phyloP scores from a whole-genome alignment of 768 basidiomycete genomes.

The Trametes coccinea region DNA sequence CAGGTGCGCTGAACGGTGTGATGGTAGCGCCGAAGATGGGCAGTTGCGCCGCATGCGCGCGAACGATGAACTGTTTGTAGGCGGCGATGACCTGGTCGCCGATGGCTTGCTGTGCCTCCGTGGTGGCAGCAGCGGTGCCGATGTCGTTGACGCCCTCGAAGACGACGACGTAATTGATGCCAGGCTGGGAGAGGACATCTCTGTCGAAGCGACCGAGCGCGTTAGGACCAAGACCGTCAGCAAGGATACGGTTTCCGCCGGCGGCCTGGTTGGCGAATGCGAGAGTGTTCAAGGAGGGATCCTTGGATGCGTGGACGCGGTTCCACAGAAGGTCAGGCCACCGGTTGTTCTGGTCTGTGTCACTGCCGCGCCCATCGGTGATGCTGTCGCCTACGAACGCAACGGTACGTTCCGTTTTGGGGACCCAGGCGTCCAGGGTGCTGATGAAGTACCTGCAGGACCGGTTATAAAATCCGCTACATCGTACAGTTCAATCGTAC shows the following conservation, averaged over 20 bases:
- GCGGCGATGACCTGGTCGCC: conserved; percentile 45
- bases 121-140: conserved; percentile 40
- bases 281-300: conserved; percentile 36
- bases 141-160: conserved; percentile 60
- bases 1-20: conserved; percentile 44
- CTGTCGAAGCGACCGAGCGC: conserved; percentile 50
- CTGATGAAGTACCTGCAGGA: conserved; percentile 44
- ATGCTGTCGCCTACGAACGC: conserved; percentile 54
- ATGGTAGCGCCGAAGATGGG: conserved; percentile 53
- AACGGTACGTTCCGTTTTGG: conserved; percentile 33
- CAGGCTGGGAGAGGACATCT: conserved; percentile 49
- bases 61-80: conserved; percentile 45
- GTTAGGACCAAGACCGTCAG: conserved; percentile 49
- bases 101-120: conserved; percentile 38
- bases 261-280: conserved; percentile 52
- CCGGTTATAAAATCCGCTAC: neutral
- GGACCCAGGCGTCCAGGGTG: conserved; percentile 43
- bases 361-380: conserved; percentile 52
- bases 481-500: neutral
- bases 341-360: conserved; percentile 46
- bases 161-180: conserved; percentile 49
- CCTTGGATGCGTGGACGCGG: conserved; percentile 37
- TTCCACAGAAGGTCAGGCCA: conserved; percentile 52
- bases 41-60: conserved; percentile 43
- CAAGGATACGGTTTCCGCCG: conserved; percentile 53